Evolutionary conservation across 768 basidiomycete genomes (phyloP), one percentile per base, ranked within the genome.

Genomic region (Hydnomerulius pinastri): DNA sequence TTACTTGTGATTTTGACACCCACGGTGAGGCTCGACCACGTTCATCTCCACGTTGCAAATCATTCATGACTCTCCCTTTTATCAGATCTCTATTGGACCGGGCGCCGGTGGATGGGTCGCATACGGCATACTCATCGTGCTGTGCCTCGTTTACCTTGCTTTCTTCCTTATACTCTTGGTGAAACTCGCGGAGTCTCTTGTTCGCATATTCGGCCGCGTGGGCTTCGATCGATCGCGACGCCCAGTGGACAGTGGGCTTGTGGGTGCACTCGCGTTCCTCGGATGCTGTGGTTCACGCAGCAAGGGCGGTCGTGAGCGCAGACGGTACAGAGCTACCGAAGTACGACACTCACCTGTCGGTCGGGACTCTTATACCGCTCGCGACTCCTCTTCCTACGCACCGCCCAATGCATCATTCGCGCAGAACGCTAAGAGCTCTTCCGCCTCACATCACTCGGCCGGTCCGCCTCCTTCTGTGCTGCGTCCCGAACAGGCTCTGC

Each of bases 81-180:
- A 50, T 17, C 60, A 98, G 94, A 89, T 98, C 43, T 85, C 85
- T 40, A 85, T 98, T 54, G 90, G 90, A 28, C 61, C 77, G 43
- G 84, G 87, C 21, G 85, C 94, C 15, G 83, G 83, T 15, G 88
- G 90, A 47, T 99, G 96, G 97, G 85, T 99, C 13, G 85, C 94
- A 11, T 98, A 96, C 67, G 90, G 92, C 58, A 86, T 98, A 51
- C 77, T 98, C 51, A 74, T 94, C 60, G 87, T 97, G 43, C 74
- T 91, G 24, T 80, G 80, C 10, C 77, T 98, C 50, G 85, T 92
- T 39, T 92, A 95, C 66, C 74, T 92, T 10, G 85, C 88, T n/a
- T 83, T 96, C 59, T 63, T 82, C 41, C 70, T 90, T 48, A 89
- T 97, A 78, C 81, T 98, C 33, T 44, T 88, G 30, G 82, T 87